Evolutionary conservation across 441 rosid genomes (phyloP), one percentile per base, ranked within the genome.

Genomic region (Populus hybrid): DNA sequence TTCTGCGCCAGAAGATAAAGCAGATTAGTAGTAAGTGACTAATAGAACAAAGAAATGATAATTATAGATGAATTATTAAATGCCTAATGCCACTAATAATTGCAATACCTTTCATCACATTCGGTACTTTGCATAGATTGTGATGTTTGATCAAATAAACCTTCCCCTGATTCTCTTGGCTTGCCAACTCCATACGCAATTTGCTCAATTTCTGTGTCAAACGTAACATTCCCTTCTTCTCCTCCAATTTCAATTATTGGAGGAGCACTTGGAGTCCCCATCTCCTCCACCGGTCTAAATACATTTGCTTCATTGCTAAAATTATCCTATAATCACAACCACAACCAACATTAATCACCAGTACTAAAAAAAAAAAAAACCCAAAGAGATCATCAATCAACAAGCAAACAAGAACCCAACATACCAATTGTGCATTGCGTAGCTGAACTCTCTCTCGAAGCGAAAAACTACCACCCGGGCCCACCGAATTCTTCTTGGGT

Each of bases 201-300:
- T 70, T 84, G 80, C 69, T 86, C 85, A 63, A 53, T 34, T 69
- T 89, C 89, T 4, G 75, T 76, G 63, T 90, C 94, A 68, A 81
- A 78, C 28, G 61, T 85, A 78, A 83, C 81, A 75, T 75, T 80
- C 72, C 76, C 82, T 73, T 73, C 89, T 74, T 88, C 92, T 70
- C 84, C 77, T 74, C 83, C 89, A 67, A n/a, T 86, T 79, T 87
- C 95, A 83, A 85, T 73, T 21, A 94, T 90, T 71, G 97, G 98
- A 70, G 97, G 98, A 65, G 99, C 99, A 77, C 97, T 96, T 40
- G 98, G 97, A 40, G 97, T 96, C 46, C 99, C 92, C 65, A 92
- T 71, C 80, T 90, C 94, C 72, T 80, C 88, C 10, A 67, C 65
- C 67, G 80, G 90, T 73, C 83, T 82, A 79, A 82, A 81, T 66